A percentile compares a stretch with the other conserved stretches of the same genome.
These are phyloP conservation scores for Hymenoscyphus repandus DNA, from an alignment of 2,329 filamentous ascomycete genomes.

Conservation along the genomic window DNA sequence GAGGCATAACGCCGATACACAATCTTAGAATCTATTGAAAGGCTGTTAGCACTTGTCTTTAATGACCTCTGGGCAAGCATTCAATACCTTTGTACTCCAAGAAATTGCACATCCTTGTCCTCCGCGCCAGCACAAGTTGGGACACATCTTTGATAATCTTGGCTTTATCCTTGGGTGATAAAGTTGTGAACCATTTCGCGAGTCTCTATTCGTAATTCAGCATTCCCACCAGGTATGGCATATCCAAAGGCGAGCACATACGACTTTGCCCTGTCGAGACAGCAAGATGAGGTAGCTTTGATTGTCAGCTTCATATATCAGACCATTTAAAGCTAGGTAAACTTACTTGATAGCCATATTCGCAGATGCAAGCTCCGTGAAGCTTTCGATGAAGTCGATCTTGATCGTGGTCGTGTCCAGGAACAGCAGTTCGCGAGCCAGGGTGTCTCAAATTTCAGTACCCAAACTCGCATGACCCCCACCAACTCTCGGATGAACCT, in stretches of 20 bases:
- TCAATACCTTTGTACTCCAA: slow-evolving; percentile 90
- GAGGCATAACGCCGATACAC: slow-evolving; percentile 98
- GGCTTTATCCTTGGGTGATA: slow-evolving; percentile 96
- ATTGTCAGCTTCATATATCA: slow-evolving; percentile 15
- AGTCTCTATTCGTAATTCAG: slow-evolving; percentile 62
- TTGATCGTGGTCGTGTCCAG: slow-evolving; percentile 1
- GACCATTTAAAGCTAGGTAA: neutral
- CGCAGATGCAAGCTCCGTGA: slow-evolving; percentile 10
- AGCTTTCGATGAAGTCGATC: neutral
- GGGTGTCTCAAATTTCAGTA: neutral
- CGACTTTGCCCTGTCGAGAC: slow-evolving; percentile 98
- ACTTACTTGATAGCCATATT: slow-evolving; percentile 49
- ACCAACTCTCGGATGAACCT: neutral
- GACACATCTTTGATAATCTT: slow-evolving; percentile 99
- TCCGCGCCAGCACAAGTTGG: slow-evolving; percentile 88
- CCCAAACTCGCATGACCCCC: neutral
- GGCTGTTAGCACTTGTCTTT: slow-evolving; percentile 13
- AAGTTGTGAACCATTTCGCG: slow-evolving; percentile 98
- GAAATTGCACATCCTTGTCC: slow-evolving; percentile 99
- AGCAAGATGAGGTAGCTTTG: slow-evolving; percentile 92
- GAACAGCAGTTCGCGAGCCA: neutral
- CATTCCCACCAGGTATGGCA: slow-evolving; percentile 7
- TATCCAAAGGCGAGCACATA: slow-evolving; percentile 46
- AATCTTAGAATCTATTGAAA: slow-evolving; percentile 79
- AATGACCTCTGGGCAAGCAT: neutral